These are phyloP conservation scores for Ceratopteris richardii DNA, from an alignment of 75 land plant species.

Conservation along the genomic window DNA sequence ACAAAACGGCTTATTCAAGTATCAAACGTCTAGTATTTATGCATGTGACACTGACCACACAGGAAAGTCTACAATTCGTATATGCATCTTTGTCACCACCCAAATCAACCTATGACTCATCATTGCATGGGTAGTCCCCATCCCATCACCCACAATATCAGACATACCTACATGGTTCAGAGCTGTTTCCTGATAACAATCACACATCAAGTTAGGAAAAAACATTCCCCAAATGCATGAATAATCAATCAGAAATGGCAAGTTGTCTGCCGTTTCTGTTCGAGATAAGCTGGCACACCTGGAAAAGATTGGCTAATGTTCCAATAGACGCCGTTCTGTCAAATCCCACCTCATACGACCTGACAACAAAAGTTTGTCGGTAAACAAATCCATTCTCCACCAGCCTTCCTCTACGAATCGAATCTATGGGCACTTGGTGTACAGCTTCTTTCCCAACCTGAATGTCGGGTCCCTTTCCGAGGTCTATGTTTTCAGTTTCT, in stretches of 20 bases:
- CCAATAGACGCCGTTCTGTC: constrained; percentile 82
- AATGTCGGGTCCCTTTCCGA: too few species aligned
- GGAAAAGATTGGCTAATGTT: constrained; percentile 87
- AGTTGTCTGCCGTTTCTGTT: too few species aligned
- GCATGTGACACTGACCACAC: constrained; percentile 18
- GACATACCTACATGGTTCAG: constrained; percentile 34
- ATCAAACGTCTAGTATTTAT: too few species aligned
- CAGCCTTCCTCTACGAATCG: constrained; percentile 47
- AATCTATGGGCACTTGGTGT: too few species aligned
- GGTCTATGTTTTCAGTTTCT: too few species aligned
- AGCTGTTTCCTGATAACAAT: constrained; percentile 23
- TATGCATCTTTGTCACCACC: constrained; percentile 37
- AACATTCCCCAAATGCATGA: too few species aligned
- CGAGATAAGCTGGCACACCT: constrained; percentile 43
- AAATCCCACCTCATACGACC: constrained; percentile 91
- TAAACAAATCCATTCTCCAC: constrained; percentile 65
- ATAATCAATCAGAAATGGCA: too few species aligned
- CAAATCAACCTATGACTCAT: constrained; percentile 28
- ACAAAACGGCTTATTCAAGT: too few species aligned
- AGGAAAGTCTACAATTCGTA: constrained; percentile 27
- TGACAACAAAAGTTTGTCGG: constrained; percentile 75
- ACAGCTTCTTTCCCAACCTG: too few species aligned
- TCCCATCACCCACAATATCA: constrained; percentile 34
- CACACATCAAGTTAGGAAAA: too few species aligned
- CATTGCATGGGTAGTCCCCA: constrained; percentile 42